A percentile compares a stretch with the other conserved stretches of the same genome.
phyloP scores from a whole-genome alignment of 441 rosid species.

The Macaranga tanarius region DNA sequence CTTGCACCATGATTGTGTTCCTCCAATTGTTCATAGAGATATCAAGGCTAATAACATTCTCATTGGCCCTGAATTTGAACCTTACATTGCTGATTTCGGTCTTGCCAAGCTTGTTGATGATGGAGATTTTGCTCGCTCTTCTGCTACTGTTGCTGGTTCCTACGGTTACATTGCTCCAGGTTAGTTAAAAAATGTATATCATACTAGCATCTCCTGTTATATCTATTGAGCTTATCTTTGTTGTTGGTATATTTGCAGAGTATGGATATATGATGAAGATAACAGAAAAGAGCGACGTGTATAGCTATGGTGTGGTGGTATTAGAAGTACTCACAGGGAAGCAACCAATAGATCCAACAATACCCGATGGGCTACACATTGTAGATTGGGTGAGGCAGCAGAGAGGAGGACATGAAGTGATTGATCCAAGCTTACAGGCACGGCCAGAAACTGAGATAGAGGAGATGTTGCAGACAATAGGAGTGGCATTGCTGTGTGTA shows the following conservation, averaged over 20 bases:
- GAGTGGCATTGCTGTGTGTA: slow-evolving; percentile 76
- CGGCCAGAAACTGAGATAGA: slow-evolving; percentile 60
- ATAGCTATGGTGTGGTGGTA: slow-evolving; percentile 89
- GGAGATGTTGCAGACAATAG: slow-evolving; percentile 84
- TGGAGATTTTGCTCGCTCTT: slow-evolving; percentile 76
- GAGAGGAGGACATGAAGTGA: slow-evolving; percentile 58
- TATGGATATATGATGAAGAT: slow-evolving; percentile 96
- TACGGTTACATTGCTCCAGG: slow-evolving; percentile 98
- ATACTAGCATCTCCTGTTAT: background rate
- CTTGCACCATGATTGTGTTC: slow-evolving; percentile 91
- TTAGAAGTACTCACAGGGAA: slow-evolving; percentile 88
- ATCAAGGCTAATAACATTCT: slow-evolving; percentile 94
- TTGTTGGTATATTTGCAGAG: slow-evolving; percentile 40
- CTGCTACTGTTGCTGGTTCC: slow-evolving; percentile 92
- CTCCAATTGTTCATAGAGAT: slow-evolving; percentile 91
- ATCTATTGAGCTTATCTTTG: background rate
- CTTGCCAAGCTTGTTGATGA: slow-evolving; percentile 94
- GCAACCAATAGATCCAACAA: slow-evolving; percentile 94
- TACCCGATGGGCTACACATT: slow-evolving; percentile 80
- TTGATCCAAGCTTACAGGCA: slow-evolving; percentile 54
- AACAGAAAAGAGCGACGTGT: slow-evolving; percentile 92
- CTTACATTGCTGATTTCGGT: slow-evolving; percentile 96
- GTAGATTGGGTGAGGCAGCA: slow-evolving; percentile 85
- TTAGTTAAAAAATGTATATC: slow-evolving; percentile 23
- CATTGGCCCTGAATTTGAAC: slow-evolving; percentile 85